Evolutionary conservation across 257 asterid species (phyloP).

Genomic region (Plantago ovata): DNA sequence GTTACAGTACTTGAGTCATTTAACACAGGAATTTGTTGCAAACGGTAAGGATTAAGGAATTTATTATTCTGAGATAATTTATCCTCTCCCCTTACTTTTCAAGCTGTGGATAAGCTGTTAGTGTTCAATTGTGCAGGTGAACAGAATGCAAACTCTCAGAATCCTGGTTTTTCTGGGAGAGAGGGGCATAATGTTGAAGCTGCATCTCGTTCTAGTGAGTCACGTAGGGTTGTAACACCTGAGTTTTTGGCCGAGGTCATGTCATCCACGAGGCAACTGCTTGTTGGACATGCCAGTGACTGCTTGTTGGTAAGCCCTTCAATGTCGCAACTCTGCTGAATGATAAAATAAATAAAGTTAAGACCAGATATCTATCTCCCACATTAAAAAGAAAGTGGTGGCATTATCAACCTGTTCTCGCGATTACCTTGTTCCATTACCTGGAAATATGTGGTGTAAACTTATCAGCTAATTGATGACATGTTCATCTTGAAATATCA

Average conservation of each 20-base stretch:
- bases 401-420: neutral
- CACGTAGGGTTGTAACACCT: slow-evolving; percentile 79
- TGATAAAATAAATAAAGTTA: neutral
- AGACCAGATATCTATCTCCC: neutral
- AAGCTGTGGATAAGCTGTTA: neutral
- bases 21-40: slow-evolving; percentile 68
- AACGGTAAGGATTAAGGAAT: slow-evolving; percentile 57
- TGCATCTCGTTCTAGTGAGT: slow-evolving; percentile 24
- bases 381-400: neutral
- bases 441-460: too few relatives aligned
- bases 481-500: too few relatives aligned
- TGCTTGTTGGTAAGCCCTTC: slow-evolving; percentile 71
- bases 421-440: neutral
- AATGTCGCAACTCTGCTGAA: neutral
- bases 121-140: slow-evolving; percentile 14
- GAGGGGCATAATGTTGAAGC: slow-evolving; percentile 27
- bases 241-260: slow-evolving; percentile 75
- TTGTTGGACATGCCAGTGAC: slow-evolving; percentile 57
- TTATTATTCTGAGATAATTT: slow-evolving; percentile 19
- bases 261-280: slow-evolving; percentile 53
- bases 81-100: slow-evolving; percentile 1
- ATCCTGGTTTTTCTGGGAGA: slow-evolving; percentile 36
- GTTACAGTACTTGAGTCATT: slow-evolving; percentile 57
- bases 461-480: too few relatives aligned
- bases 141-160: slow-evolving; percentile 36